Conservation (phyloP, 208 protist genomes). For the Trypanosoma lewisi region DNA sequence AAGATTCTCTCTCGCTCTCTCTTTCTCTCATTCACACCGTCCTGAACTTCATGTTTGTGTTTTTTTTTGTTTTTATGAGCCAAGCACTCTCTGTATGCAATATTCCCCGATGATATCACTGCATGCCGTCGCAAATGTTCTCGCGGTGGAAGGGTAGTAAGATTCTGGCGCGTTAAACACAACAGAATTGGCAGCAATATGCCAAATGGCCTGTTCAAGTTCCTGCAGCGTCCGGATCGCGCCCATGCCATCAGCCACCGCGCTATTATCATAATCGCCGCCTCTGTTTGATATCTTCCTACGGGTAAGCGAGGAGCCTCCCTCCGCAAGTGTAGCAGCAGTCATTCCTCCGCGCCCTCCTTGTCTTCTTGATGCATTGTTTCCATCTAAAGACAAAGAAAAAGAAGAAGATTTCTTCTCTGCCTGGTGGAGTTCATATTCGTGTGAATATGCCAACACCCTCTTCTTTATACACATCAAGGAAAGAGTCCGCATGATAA, state of each 20-base stretch:
- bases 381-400: conserved; percentile 7
- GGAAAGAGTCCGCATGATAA: conserved; percentile 53
- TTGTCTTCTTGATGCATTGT: conserved; percentile 12
- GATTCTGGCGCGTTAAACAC: conserved; percentile 83
- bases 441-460: conserved; percentile 51
- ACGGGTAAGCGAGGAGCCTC: background rate
- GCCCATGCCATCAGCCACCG: no score
- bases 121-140: conserved; percentile 58
- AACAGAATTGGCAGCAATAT: conserved; percentile 79
- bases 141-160: conserved; percentile 62
- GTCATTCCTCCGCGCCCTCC: conserved; percentile 7
- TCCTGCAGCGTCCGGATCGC: conserved; percentile 48
- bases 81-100: conserved; percentile 42
- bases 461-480: conserved; percentile 51
- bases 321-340: conserved; percentile 1
- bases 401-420: background rate
- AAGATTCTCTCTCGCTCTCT: conserved; percentile 29
- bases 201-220: conserved; percentile 74
- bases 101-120: conserved; percentile 56
- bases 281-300: background rate
- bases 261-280: conserved; percentile 14
- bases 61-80: no score
- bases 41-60: background rate
- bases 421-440: conserved; percentile 39
- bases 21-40: background rate